Conservation (phyloP, 495 filamentous ascomycete species). For the Penicillium maclennaniae region DNA sequence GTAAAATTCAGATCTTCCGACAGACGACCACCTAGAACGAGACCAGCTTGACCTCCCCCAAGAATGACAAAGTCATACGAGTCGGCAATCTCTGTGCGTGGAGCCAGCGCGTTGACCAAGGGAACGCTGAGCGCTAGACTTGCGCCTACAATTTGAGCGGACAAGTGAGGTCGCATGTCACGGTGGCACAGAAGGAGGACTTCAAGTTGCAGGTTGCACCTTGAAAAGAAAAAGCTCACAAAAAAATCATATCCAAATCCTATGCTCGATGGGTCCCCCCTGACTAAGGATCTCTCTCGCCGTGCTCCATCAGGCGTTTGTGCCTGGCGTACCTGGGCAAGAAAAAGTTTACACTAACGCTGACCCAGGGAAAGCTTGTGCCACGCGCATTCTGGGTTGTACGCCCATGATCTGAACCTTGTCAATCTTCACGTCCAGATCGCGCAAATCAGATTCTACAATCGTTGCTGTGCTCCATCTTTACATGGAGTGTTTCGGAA, state of each 20-base stretch:
- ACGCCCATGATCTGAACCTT: neutral
- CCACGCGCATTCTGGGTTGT: neutral
- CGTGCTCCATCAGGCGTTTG: no score
- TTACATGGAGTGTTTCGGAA: no score
- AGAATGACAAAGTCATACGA: constrained; percentile 48
- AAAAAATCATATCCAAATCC: neutral
- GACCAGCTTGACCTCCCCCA: constrained; percentile 41
- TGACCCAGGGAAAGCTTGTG: neutral
- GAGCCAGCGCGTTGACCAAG: constrained; percentile 18
- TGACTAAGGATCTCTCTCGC: neutral
- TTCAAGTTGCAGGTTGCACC: no score
- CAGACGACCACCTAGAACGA: constrained; percentile 24
- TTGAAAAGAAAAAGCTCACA: no score
- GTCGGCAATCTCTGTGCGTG: constrained; percentile 26
- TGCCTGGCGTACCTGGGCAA: neutral
- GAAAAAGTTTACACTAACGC: neutral
- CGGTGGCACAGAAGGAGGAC: neutral
- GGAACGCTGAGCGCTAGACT: constrained; percentile 5
- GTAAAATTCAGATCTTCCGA: constrained; percentile 28
- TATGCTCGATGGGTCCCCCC: neutral
- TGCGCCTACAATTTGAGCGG: neutral
- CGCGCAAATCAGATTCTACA: neutral
- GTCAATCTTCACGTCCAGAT: neutral
- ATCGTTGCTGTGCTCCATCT: neutral
- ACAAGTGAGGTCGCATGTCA: constrained; percentile 2